Percentiles rank a stretch among this genome's conserved stretches.
Evolutionary conservation across 1,284 basidiomycete species (phyloP).

Genomic region (Puccinia hordei): DNA sequence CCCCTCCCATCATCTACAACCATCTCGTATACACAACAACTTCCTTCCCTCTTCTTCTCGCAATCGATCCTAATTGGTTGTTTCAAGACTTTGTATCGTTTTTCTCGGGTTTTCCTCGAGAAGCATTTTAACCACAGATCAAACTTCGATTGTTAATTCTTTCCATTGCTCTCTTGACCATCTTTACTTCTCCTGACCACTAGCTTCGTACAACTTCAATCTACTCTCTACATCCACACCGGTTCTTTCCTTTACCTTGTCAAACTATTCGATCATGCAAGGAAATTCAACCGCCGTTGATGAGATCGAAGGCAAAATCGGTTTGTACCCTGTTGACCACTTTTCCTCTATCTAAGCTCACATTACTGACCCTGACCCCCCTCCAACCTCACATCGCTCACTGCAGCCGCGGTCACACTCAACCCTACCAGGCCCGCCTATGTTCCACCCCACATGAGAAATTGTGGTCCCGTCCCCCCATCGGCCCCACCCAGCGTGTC

Average conservation of each 20-base stretch:
- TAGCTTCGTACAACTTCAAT: too few species aligned
- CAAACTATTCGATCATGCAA: slow-evolving; percentile 44
- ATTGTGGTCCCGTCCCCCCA: slow-evolving; percentile 48
- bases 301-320: slow-evolving; percentile 51
- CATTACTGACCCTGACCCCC: slow-evolving; percentile 51
- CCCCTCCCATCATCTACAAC: background rate
- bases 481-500: slow-evolving; percentile 50
- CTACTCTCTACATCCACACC: background rate
- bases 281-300: slow-evolving; percentile 15
- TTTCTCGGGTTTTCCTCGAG: slow-evolving; percentile 15
- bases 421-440: slow-evolving; percentile 61
- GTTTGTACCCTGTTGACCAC: slow-evolving; percentile 21
- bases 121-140: too few species aligned
- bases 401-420: slow-evolving; percentile 69
- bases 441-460: slow-evolving; percentile 56
- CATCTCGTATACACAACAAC: background rate
- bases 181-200: background rate
- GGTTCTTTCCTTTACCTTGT: slow-evolving; percentile 16
- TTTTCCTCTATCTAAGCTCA: background rate
- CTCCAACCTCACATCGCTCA: slow-evolving; percentile 15
- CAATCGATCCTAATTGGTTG: slow-evolving; percentile 12
- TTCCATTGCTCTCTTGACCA: background rate
- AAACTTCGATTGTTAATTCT: slow-evolving; percentile 8
- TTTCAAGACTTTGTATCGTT: background rate
- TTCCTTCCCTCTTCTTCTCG: background rate